Evolutionary conservation across 305 asterid genomes (phyloP).

Genomic region (Solanum aculeatissimum): DNA sequence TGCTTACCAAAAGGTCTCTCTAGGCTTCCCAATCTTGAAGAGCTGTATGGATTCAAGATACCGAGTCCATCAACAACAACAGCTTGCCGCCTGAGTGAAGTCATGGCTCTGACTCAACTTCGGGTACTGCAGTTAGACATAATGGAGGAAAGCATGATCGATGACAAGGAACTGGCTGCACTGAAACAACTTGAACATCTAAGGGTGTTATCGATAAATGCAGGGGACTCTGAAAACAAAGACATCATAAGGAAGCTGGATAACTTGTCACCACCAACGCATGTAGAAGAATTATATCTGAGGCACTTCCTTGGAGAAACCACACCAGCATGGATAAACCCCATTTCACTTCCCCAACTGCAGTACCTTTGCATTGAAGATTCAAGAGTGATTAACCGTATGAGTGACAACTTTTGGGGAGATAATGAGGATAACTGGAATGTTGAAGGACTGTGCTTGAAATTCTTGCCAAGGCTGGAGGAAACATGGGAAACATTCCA

Average conservation of each 20-base stretch:
- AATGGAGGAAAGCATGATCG: constrained; percentile 3
- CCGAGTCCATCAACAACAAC: neutral
- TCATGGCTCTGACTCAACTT: constrained; percentile 2
- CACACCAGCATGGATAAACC: constrained; percentile 16
- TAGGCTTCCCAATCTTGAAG: constrained; percentile 5
- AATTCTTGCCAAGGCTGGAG: constrained; percentile 8
- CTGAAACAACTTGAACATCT: neutral
- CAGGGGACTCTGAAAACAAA: neutral
- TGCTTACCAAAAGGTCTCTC: constrained; percentile 9
- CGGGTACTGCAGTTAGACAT: constrained; percentile 13
- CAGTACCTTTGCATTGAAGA: constrained; percentile 19
- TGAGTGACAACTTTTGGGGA: constrained; percentile 2
- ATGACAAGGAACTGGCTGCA: constrained; percentile 2
- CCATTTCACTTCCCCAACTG: constrained; percentile 6
- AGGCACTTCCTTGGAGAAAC: constrained; percentile 8
- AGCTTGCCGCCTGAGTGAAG: constrained; percentile 9
- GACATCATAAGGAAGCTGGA: constrained; percentile 1
- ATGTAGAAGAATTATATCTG: constrained; percentile 6
- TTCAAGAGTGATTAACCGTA: neutral
- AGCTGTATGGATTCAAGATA: constrained; percentile 14
- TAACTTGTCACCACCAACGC: neutral
- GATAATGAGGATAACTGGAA: neutral
- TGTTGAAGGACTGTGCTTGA: constrained; percentile 12
- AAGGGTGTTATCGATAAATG: constrained; percentile 9
- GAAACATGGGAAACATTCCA: constrained; percentile 1